Evolutionary conservation across 1,284 basidiomycete genomes (phyloP).

Genomic region (Inonotus obliquus): DNA sequence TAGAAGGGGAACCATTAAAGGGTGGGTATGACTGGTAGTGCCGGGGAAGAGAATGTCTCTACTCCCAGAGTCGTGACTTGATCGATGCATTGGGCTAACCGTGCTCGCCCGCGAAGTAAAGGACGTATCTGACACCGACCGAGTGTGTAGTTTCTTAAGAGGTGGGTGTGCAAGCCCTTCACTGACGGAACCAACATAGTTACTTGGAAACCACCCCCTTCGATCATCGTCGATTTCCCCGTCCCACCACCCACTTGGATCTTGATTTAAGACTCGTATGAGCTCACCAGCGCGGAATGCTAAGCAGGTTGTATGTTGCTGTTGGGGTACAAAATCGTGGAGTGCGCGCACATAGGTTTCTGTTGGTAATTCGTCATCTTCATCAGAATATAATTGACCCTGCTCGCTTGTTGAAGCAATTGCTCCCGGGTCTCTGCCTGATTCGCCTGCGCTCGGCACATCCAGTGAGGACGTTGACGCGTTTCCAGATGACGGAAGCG

Average conservation of each 20-base stretch:
- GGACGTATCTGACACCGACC: constrained; percentile 13
- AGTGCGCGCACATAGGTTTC: constrained; percentile 77
- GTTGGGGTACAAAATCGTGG: constrained; percentile 78
- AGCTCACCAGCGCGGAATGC: constrained; percentile 87
- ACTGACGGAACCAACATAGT: constrained; percentile 49
- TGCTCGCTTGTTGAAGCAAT: constrained; percentile 5
- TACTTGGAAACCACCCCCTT: constrained; percentile 99
- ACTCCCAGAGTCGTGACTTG: neutral
- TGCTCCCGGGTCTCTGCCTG: neutral
- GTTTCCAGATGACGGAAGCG: constrained; percentile 48
- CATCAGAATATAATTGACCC: constrained; percentile 8
- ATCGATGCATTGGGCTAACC: constrained; percentile 3
- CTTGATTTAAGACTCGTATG: constrained; percentile 84
- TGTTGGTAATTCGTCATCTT: constrained; percentile 1
- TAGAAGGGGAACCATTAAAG: constrained; percentile 71
- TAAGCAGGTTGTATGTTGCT: constrained; percentile 76
- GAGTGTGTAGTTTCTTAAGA: constrained; percentile 29
- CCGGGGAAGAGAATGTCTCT: constrained; percentile 12
- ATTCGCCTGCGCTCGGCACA: constrained; percentile 26
- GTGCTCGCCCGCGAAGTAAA: constrained; percentile 11
- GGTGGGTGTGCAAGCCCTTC: constrained; percentile 41
- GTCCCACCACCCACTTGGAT: constrained; percentile 97
- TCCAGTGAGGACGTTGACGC: constrained; percentile 48
- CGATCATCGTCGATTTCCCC: constrained; percentile 82
- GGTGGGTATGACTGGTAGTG: constrained; percentile 33